Base-by-base conservation (phyloP, 352 stramenopile species). In the Pythium angustatum region DNA sequence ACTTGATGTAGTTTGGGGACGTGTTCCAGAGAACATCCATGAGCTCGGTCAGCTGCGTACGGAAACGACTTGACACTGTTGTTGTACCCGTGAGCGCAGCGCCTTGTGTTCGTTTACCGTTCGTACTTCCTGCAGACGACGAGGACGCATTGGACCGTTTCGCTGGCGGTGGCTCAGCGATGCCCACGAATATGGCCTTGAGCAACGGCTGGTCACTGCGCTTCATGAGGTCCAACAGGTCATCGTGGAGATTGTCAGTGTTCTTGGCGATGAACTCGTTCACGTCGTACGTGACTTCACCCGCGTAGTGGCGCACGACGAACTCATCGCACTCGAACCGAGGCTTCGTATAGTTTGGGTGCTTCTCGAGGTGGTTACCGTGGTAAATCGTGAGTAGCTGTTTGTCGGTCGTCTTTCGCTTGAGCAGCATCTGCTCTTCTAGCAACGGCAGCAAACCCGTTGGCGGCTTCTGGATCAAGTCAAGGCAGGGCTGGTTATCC, bases 1-100 rank as follows among this genome's bases (percentile, higher is more conserved):
- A 98, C 64, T 97, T 94, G 68, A 98, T 93, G 66, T 98, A 98
- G 38, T 93, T 93, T 7, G 91, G 91, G n/a, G 90, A 91, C 45
- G 93, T 98, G 38, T 72, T 75, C 72, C 78, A 85, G 12, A 97
- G 61, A 33, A 94, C 83, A 7, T 91, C 81, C 85, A 94, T 94
- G 36, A 97, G 70, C 26, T 92, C 85, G 0, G 69, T 50, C 5
- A 97, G 56, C 55, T 97, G 89, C n/a, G 76, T 87, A 10, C 83
- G 78, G 58, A 92, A 92, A 12, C 79, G 79, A 73, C 81, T 92
- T 7, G 83, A 83, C 7, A 90, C 83, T 0, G 81, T 92, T 21
- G 74, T 83, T 0, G 83, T 82, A 5, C 83, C 81, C 0, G 83
- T 91, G 5, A 91, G 59, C 0, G 64, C 64, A n/a, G 52, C 54